Base-by-base conservation (phyloP, 192 early-diverging fungal genomes). In the Radiomyces spectabilis region DNA sequence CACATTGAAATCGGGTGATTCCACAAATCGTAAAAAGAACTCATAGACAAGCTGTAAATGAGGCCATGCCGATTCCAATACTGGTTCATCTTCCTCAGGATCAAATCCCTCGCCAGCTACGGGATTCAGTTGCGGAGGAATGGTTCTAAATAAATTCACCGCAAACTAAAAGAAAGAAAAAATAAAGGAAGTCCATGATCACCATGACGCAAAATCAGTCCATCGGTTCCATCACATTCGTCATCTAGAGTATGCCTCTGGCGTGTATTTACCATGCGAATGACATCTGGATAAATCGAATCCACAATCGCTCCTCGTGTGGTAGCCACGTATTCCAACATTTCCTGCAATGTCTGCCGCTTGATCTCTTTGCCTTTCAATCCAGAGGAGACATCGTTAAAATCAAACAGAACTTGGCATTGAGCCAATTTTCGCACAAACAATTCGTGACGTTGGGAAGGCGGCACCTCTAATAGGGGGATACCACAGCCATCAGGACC, bases 11-110 rank as follows among this genome's bases (percentile, higher is more conserved):
- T 99, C 97, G 46, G 91, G 86, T 0, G 89, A 95, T 69, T 99
- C 97, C 27, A 99, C 89, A 71, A 98, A 99, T 31, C 94, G 81
- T 50, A 99, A 74, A 63, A 99, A 96, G 63, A 99, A 94, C 66
- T 94, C 94, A 68, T 99, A 99, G 8, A 99, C 95, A 39, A 97
- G 85, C 61, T 92, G 93, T 39, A 99, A 68, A 72, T 99, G 97
- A 47, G 95, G 95, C 97, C 97, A 99, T 10, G 94, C 91, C 34
- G 86, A 71, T 67, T 99, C 97, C 42, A 98, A 73, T 2, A 94
- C 91, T 4, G 97, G 97, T 66, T 99, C 97, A 68, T 99, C 97
- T 55, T 99, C 97, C 61, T 99, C 97, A 7, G 97, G 95, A 71
- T 99, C 97, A 61, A 93, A 99, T 16, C 89, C 93, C 51, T 97